Evolutionary conservation across 2,329 filamentous ascomycete genomes (phyloP).

Genomic region (Leptosphaerulina australis): DNA sequence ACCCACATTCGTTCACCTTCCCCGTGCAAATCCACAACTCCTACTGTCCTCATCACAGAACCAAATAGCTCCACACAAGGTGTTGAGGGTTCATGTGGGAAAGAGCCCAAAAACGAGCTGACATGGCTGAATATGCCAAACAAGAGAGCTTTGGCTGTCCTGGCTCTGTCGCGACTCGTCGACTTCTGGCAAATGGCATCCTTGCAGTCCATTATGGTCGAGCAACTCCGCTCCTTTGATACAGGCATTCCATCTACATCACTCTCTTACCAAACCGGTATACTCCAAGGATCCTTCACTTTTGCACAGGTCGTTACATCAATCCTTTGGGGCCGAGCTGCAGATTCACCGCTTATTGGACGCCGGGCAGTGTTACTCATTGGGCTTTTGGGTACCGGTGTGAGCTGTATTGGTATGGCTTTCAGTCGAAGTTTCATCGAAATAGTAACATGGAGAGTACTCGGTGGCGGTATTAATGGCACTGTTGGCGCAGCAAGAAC

Average conservation of each 20-base stretch:
- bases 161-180: conserved; percentile 48
- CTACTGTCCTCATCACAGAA: conserved; percentile 4
- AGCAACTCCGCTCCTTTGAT: conserved; percentile 52
- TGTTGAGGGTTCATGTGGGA: conserved; percentile 2
- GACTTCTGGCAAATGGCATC: conserved; percentile 55
- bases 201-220: conserved; percentile 53
- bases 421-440: conserved; percentile 9
- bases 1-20: conserved; percentile 1
- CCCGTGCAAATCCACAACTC: conserved; percentile 5
- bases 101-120: conserved; percentile 20
- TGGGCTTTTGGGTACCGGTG: conserved; percentile 5
- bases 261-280: conserved; percentile 52
- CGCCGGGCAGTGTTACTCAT: conserved; percentile 7
- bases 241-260: conserved; percentile 54
- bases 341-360: conserved; percentile 52
- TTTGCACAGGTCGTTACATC: conserved; percentile 52
- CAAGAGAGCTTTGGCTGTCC: conserved; percentile 50
- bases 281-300: conserved; percentile 51
- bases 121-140: conserved; percentile 52
- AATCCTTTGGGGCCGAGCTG: conserved; percentile 51
- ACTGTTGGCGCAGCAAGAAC: conserved; percentile 11
- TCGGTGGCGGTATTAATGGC: conserved; percentile 7
- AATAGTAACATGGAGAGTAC: conserved; percentile 12
- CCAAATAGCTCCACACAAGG: conserved; percentile 3
- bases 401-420: conserved; percentile 10